phyloP scores from a whole-genome alignment of 768 basidiomycete species.

The Suillus discolor region DNA sequence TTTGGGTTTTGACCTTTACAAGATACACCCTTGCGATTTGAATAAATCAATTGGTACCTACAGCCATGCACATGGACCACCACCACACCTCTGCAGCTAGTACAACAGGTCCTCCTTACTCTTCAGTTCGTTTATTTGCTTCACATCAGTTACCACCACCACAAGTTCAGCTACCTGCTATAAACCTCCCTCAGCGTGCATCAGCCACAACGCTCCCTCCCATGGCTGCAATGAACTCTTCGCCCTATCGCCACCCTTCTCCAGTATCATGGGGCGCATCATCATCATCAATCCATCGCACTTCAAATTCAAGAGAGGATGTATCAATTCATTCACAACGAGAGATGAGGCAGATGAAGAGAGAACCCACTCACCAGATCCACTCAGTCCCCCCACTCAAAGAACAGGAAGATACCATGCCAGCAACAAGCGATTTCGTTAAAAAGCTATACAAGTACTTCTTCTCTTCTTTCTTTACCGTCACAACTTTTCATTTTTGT shows the following conservation, averaged over 20 bases:
- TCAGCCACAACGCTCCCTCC: slow-evolving; percentile 7
- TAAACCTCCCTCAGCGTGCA: slow-evolving; percentile 10
- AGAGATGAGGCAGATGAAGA: slow-evolving; percentile 32
- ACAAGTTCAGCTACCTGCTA: slow-evolving; percentile 16
- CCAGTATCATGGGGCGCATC: slow-evolving; percentile 25
- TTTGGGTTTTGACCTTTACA: slow-evolving; percentile 21
- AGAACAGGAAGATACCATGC: slow-evolving; percentile 72
- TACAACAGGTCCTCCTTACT: slow-evolving; percentile 2
- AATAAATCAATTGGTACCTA: slow-evolving; percentile 20
- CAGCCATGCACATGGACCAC: slow-evolving; percentile 11
- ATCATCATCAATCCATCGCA: slow-evolving; percentile 29
- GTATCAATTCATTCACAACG: slow-evolving; percentile 28
- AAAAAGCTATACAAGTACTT: slow-evolving; percentile 91
- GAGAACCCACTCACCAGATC: slow-evolving; percentile 29
- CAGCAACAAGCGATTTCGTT: slow-evolving; percentile 90
- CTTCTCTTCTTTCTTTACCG: background rate
- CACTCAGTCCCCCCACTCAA: slow-evolving; percentile 30
- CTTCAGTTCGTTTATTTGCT: slow-evolving; percentile 1
- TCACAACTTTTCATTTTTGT: background rate
- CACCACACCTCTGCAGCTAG: background rate
- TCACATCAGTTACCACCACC: background rate
- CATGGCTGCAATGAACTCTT: slow-evolving; percentile 32
- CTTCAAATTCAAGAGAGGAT: slow-evolving; percentile 47
- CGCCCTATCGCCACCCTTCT: slow-evolving; percentile 28
- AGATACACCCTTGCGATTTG: slow-evolving; percentile 13